Conservation (phyloP, 2,329 filamentous ascomycete species). For the Teratosphaeria viscida region DNA sequence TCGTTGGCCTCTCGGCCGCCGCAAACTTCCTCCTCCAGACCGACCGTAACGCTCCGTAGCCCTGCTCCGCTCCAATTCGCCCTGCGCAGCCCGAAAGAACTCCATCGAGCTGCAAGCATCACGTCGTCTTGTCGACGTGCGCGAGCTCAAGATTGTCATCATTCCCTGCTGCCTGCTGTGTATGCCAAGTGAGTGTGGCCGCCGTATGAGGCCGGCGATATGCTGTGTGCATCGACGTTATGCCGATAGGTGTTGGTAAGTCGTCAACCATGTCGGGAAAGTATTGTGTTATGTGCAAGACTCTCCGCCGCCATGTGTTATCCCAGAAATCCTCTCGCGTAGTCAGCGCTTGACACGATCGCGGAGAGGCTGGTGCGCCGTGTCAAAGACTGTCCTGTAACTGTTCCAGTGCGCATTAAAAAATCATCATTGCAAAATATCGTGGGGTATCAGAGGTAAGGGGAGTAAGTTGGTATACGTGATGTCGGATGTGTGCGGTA, state of each 20-base stretch:
- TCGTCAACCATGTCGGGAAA: constrained; percentile 3
- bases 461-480: background rate
- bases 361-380: constrained; percentile 25
- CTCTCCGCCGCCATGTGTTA: constrained; percentile 15
- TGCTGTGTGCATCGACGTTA: background rate
- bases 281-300: background rate
- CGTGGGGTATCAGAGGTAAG: constrained; percentile 2
- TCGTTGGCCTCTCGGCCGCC: background rate
- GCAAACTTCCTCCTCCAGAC: constrained; percentile 6
- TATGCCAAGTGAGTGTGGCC: background rate
- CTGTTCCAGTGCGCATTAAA: background rate
- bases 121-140: background rate
- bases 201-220: background rate
- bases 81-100: constrained; percentile 9
- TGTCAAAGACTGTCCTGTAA: constrained; percentile 11
- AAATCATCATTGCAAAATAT: background rate
- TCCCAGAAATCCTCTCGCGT: constrained; percentile 22
- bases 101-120: constrained; percentile 19
- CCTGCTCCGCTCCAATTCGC: background rate
- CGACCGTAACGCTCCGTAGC: background rate
- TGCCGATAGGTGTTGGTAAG: background rate
- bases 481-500: constrained; percentile 5
- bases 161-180: constrained; percentile 1
- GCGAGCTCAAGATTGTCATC: constrained; percentile 26
- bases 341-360: constrained; percentile 26